These are phyloP conservation scores for Sclerotinia glacialis DNA, from an alignment of 2,329 filamentous ascomycete species.

Conservation along the genomic window DNA sequence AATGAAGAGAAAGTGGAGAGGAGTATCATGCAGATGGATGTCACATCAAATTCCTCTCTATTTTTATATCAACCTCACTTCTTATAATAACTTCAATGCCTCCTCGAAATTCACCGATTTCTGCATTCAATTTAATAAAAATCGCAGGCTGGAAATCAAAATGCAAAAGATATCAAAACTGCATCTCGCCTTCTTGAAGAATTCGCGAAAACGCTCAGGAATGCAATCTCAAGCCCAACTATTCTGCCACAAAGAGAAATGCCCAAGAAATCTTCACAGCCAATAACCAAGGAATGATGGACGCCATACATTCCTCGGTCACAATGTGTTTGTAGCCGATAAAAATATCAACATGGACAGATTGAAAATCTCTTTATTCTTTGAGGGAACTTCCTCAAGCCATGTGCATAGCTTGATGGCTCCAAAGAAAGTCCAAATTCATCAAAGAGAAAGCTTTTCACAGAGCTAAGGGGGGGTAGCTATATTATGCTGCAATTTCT, in stretches of 20 bases:
- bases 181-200: slow-evolving; percentile 4
- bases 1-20: slow-evolving; percentile 3
- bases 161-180: neutral
- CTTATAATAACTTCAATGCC: neutral
- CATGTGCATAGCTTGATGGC: neutral
- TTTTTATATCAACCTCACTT: slow-evolving; percentile 6
- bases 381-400: slow-evolving; percentile 7
- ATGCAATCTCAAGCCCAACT: neutral
- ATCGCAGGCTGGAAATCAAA: neutral
- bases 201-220: slow-evolving; percentile 12
- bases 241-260: slow-evolving; percentile 3
- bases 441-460: slow-evolving; percentile 9
- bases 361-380: neutral
- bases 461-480: slow-evolving; percentile 14
- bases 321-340: slow-evolving; percentile 20
- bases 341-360: neutral
- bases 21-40: neutral
- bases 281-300: slow-evolving; percentile 1
- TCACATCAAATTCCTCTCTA: slow-evolving; percentile 12
- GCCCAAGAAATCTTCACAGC: neutral
- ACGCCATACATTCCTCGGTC: slow-evolving; percentile 17
- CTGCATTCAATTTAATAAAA: neutral
- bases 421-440: neutral
- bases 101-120: neutral
- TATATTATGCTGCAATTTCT: slow-evolving; percentile 12